Evolutionary conservation across 2,329 filamentous ascomycete genomes (phyloP), one percentile per base, ranked within the genome.

Genomic region (Sphaerulina musiva): DNA sequence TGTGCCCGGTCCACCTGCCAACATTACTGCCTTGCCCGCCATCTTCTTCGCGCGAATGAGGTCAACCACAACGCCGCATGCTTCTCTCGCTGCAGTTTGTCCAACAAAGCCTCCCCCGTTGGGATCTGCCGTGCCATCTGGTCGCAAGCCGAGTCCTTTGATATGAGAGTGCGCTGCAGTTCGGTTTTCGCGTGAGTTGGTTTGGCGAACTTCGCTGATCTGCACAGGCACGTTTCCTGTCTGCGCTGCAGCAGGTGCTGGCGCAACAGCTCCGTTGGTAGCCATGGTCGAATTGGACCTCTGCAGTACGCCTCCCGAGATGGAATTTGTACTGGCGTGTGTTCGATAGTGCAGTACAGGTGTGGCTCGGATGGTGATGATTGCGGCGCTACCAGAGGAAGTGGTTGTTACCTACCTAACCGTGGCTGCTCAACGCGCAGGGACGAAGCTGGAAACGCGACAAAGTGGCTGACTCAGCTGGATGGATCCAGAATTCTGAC

Each of bases 121-220:
- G 61, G 81, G 81, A 69, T 95, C 91, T 59, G 93, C 89, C 49
- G 81, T 85, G 59, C 93, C 93, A 83, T 95, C 89, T 47, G 82
- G 71, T 68, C 88, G 87, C 64, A 98, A 76, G 14, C 93, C 93
- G 40, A 98, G 80, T 48, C 93, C 93, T 72, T 90, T 95, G 80
- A 98, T 98, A 74, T 98, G 93, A 50, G 92, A 96, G 75, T 98
- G 93, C 64, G 92, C 87, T 58, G 93, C 92, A 46, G 93, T 98
- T 70, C 93, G 85, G 76, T 95, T 93, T 73, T 96, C 92, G 78
- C 93, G 90, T 14, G 65, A 61, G 50, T 64, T 66, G 26, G 62
- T 59, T 26, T 64, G 62, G 34, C 62, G 64, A n/a, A 70, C 69
- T 59, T 70, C 67, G 51, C 62, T 61, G 50, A 71, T 70, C 45